Conservation (phyloP, 768 basidiomycete species). For the Calocybe indica region DNA sequence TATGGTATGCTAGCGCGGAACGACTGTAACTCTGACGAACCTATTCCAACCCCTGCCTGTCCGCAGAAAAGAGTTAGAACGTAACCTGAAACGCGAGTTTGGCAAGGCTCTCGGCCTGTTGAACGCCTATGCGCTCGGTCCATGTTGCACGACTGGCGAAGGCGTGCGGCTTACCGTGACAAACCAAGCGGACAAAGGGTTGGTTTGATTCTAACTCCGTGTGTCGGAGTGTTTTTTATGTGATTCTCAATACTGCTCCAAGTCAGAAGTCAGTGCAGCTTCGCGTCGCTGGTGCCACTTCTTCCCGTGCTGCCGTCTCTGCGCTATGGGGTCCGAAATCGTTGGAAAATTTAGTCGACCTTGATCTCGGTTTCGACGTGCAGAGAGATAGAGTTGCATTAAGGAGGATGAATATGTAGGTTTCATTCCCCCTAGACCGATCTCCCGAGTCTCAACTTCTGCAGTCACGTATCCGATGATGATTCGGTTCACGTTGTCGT, state of each 20-base stretch:
- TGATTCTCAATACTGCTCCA: not conserved
- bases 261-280: slow-evolving; percentile 67
- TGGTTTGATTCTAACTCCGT: slow-evolving; percentile 16
- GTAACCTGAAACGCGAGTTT: slow-evolving; percentile 87
- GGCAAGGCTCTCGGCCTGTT: slow-evolving; percentile 77
- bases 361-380: slow-evolving; percentile 66
- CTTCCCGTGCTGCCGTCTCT: slow-evolving; percentile 56
- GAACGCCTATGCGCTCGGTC: slow-evolving; percentile 85
- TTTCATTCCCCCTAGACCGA: not conserved
- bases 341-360: slow-evolving; percentile 66
- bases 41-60: slow-evolving; percentile 85
- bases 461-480: slow-evolving; percentile 6
- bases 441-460: slow-evolving; percentile 1
- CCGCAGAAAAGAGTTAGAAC: slow-evolving; percentile 83
- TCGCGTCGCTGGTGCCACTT: slow-evolving; percentile 62
- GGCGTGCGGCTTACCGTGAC: slow-evolving; percentile 72
- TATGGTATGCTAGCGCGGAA: slow-evolving; percentile 62
- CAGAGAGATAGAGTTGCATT: slow-evolving; percentile 52
- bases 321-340: slow-evolving; percentile 84
- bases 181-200: slow-evolving; percentile 72
- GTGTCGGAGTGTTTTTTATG: not conserved
- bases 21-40: slow-evolving; percentile 66
- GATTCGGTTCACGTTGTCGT: slow-evolving; percentile 44
- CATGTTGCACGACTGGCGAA: slow-evolving; percentile 60
- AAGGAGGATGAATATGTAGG: slow-evolving; percentile 27